Conservation (phyloP, 2,329 filamentous ascomycete genomes). For the Bipolaris cookei region DNA sequence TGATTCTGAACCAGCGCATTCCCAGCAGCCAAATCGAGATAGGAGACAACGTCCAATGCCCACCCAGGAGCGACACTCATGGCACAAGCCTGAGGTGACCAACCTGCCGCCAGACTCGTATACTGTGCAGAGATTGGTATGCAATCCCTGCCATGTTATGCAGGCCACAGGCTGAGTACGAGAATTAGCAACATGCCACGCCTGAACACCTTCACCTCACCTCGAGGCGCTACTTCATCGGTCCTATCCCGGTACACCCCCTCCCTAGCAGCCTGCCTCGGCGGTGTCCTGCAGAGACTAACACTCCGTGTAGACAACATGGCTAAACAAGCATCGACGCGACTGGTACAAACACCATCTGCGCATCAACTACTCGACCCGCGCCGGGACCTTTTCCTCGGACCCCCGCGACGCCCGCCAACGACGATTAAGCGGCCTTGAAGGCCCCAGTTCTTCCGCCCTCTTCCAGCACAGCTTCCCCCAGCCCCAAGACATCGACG, state of each 20-base stretch:
- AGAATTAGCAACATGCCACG: slow-evolving; percentile 63
- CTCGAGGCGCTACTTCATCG: slow-evolving; percentile 67
- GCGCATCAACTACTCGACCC: slow-evolving; percentile 53
- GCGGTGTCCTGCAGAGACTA: slow-evolving; percentile 20
- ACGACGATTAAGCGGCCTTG: slow-evolving; percentile 51
- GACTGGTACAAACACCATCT: slow-evolving; percentile 65
- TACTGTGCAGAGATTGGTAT: slow-evolving; percentile 61
- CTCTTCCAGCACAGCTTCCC: slow-evolving; percentile 52
- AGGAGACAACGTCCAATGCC: slow-evolving; percentile 40
- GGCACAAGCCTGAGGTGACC: slow-evolving; percentile 43
- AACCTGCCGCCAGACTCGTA: slow-evolving; percentile 58
- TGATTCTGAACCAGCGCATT: slow-evolving; percentile 22
- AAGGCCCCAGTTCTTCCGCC: slow-evolving; percentile 49
- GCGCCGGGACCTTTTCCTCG: slow-evolving; percentile 59
- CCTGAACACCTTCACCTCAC: slow-evolving; percentile 68
- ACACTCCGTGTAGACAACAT: slow-evolving; percentile 55
- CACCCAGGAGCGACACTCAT: slow-evolving; percentile 37
- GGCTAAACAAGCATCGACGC: slow-evolving; percentile 67
- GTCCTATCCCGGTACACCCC: slow-evolving; percentile 61
- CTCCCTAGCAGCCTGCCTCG: slow-evolving; percentile 1
- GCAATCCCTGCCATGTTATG: slow-evolving; percentile 7
- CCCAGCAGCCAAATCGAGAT: slow-evolving; percentile 20
- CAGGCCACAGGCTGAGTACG: slow-evolving; percentile 16
- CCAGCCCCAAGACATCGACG: slow-evolving; percentile 48
- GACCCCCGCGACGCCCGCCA: slow-evolving; percentile 54